Base-by-base conservation (phyloP, 805 yeast genomes). In the Schwanniomyces pseudopolymorphus region DNA sequence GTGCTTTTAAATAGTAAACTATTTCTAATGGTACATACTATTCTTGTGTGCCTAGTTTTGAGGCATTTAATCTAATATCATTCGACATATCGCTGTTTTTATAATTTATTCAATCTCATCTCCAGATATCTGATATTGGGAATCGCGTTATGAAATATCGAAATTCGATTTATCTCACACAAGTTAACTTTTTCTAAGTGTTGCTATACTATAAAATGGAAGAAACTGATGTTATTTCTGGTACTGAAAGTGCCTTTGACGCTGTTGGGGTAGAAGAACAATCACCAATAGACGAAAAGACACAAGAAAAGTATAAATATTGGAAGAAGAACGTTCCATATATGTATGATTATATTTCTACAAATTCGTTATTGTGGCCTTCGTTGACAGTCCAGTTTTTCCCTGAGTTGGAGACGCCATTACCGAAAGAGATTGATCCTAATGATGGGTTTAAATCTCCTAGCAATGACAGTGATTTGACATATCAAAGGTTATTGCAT, bases 31-130 rank as follows among this genome's bases (percentile, higher is more conserved):
- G 17, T 39, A 74, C 81, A 40, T 69, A 79, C 84, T 92, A 91
- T 58, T 85, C 75, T 58, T 84, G 82, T 0, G 96, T 90, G 6
- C 98, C 98, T 40, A 92, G 74, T 56, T 86, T 85, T 13, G 97
- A 91, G 17, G 83, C 78, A 58, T 87, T 84, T 39, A 90, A 72
- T 38, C 82, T 46, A 45, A 71, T 60, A n/a, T 67, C 69, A 28
- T 49, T 56, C 36, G 49, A 17, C 50, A 51, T 52, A 11, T 1
- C 11, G 2, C 25, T 7, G 20, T 31, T 17, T 31, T 10, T 7
- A 9, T 31, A 31, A 31, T 7, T 31, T 7, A 4, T 31, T 9
- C 35, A 31, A 31, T 31, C 20, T 31, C 35, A 31, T 31, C 35
- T 31, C 20, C 35, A 31, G 19, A 16, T 31, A 9, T 11, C 16